Evolutionary conservation across 345 rosid genomes (phyloP).

Genomic region (Euphorbia peplus): DNA sequence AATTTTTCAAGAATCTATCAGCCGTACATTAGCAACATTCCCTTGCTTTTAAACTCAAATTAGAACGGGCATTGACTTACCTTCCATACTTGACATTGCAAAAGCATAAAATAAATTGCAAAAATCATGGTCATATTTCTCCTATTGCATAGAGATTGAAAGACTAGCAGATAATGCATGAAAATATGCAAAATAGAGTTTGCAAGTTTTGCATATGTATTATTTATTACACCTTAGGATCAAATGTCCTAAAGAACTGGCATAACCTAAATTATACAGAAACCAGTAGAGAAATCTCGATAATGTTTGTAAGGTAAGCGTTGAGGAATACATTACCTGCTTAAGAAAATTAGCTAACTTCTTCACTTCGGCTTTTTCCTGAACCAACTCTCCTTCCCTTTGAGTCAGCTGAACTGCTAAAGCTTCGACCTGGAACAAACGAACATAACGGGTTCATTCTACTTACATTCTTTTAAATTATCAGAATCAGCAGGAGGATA

Average conservation of each 20-base stretch:
- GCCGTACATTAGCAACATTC: background rate
- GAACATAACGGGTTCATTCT: slow-evolving; percentile 19
- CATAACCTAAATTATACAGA: background rate
- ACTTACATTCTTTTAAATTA: slow-evolving; percentile 5
- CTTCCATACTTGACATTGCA: background rate
- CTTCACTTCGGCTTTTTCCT: slow-evolving; percentile 95
- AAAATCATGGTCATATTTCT: background rate
- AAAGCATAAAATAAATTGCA: background rate
- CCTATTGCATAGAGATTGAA: background rate
- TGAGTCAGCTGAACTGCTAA: slow-evolving; percentile 90
- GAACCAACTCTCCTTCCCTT: slow-evolving; percentile 94
- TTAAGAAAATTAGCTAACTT: slow-evolving; percentile 82
- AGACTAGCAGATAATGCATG: background rate
- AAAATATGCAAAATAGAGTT: slow-evolving; percentile 3
- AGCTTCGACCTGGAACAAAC: slow-evolving; percentile 79
- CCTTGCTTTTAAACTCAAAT: background rate
- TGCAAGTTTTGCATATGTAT: background rate
- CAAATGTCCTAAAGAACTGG: background rate
- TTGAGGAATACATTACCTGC: slow-evolving; percentile 46
- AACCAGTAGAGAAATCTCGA: background rate
- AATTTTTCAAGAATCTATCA: background rate
- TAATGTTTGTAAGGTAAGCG: background rate
- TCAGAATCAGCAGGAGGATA: background rate
- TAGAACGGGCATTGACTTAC: background rate
- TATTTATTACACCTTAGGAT: background rate